These are phyloP conservation scores for Waltergamsia citrina DNA, from an alignment of 2,329 filamentous ascomycete genomes.

Conservation along the genomic window DNA sequence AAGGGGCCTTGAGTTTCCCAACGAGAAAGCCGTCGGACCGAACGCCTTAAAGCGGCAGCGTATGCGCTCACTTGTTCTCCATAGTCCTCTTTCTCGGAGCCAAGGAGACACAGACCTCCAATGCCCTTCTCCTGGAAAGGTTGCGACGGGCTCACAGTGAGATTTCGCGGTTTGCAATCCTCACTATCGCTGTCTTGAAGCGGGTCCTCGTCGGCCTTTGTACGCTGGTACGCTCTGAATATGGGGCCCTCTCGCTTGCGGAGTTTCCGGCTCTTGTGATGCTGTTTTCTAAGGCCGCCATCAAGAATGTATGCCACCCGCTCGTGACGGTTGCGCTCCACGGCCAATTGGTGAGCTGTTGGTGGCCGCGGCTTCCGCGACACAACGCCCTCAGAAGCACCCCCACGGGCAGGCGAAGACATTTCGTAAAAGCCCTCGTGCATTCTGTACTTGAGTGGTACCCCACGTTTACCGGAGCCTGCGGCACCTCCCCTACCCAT, in stretches of 20 bases:
- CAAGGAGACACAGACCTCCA: slow-evolving; percentile 54
- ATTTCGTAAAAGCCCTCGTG: no score
- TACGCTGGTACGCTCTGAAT: slow-evolving; percentile 55
- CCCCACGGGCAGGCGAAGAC: slow-evolving; percentile 47
- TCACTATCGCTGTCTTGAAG: slow-evolving; percentile 58
- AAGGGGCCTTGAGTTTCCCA: slow-evolving; percentile 47
- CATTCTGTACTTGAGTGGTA: slow-evolving; percentile 48
- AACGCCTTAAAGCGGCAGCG: slow-evolving; percentile 54
- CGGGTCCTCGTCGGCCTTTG: slow-evolving; percentile 43
- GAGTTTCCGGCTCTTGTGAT: slow-evolving; percentile 51
- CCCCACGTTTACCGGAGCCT: slow-evolving; percentile 27
- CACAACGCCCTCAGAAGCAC: slow-evolving; percentile 45
- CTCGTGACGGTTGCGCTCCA: slow-evolving; percentile 68
- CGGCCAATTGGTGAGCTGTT: slow-evolving; percentile 73
- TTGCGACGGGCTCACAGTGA: slow-evolving; percentile 17
- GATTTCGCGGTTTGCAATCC: slow-evolving; percentile 16
- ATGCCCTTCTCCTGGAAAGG: slow-evolving; percentile 47
- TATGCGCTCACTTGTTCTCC: slow-evolving; percentile 65
- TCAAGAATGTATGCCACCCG: slow-evolving; percentile 77
- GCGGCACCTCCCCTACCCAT: slow-evolving; percentile 13
- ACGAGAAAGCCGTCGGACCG: slow-evolving; percentile 54
- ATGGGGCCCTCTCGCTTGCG: slow-evolving; percentile 59
- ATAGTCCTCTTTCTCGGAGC: slow-evolving; percentile 59
- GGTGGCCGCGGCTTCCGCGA: slow-evolving; percentile 61
- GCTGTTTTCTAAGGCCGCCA: slow-evolving; percentile 58